Evolutionary conservation across 164 flowering plant genomes (phyloP).

Genomic region (Vitis amurensis): DNA sequence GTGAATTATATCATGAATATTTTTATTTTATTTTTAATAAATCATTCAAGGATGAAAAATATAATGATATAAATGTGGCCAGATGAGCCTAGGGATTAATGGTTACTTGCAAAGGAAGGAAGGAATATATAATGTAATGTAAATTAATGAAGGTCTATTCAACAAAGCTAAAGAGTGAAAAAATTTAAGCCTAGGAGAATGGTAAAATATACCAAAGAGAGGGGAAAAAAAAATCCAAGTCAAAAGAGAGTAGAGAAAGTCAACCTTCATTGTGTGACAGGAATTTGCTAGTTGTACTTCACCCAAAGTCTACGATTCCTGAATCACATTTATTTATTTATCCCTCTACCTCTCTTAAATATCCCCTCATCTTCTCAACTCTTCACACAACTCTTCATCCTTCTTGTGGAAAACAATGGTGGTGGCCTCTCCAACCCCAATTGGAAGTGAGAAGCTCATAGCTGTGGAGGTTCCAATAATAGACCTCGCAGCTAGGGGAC

Average conservation of each 20-base stretch:
- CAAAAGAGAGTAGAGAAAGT: slow-evolving; percentile 10
- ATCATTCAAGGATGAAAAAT: no score
- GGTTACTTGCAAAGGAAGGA: no score
- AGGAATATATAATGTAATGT: no score
- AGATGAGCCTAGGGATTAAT: no score
- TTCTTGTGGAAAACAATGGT: slow-evolving; percentile 22
- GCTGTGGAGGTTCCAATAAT: slow-evolving; percentile 42
- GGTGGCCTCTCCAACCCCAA: slow-evolving; percentile 19
- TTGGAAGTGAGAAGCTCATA: slow-evolving; percentile 20
- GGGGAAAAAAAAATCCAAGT: background rate
- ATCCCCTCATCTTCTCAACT: background rate
- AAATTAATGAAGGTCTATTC: no score
- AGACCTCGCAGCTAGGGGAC: slow-evolving; percentile 38
- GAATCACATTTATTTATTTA: background rate
- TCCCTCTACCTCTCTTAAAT: background rate
- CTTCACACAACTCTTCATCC: background rate
- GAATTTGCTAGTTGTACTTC: slow-evolving; percentile 28
- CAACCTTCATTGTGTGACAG: slow-evolving; percentile 20
- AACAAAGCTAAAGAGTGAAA: no score
- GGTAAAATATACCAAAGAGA: no score
- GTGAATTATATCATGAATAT: no score
- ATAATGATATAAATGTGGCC: no score
- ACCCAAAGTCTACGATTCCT: slow-evolving; percentile 20
- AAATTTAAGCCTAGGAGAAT: no score
- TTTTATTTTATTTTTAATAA: no score